Percentiles rank a stretch among this genome's conserved stretches.
These are phyloP conservation scores for Rhizopus sp. DNA, from an alignment of 371 early-diverging fungal genomes.

Conservation along the genomic window DNA sequence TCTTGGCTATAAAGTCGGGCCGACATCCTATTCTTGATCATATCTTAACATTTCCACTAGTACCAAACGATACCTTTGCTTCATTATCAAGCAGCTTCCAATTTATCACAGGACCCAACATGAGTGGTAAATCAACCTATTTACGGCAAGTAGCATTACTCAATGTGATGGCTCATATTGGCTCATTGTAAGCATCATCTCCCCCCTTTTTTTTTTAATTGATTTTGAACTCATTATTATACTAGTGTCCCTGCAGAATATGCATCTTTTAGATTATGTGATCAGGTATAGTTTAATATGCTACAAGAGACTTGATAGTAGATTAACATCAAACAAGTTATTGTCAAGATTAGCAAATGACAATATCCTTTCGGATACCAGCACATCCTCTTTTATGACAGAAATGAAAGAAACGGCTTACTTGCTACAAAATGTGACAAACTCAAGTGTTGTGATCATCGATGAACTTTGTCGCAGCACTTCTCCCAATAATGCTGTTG, in stretches of 20 bases:
- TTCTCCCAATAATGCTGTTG: constrained; percentile 78
- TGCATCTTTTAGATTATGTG: constrained; percentile 78
- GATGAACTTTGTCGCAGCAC: constrained; percentile 98
- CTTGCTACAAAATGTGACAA: constrained; percentile 75
- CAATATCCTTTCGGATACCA: constrained; percentile 59
- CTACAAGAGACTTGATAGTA: neutral
- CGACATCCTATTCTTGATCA: constrained; percentile 83
- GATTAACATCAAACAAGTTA: constrained; percentile 31
- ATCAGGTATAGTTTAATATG: constrained; percentile 45
- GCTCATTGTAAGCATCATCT: constrained; percentile 66
- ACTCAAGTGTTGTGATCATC: constrained; percentile 80
- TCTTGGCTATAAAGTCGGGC: constrained; percentile 77
- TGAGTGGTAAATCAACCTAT: constrained; percentile 97
- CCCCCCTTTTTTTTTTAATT: neutral
- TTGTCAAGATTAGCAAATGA: constrained; percentile 76
- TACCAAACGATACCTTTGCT: constrained; percentile 83
- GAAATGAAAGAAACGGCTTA: constrained; percentile 93
- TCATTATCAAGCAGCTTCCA: constrained; percentile 72
- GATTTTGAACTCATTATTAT: neutral
- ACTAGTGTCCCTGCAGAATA: constrained; percentile 88
- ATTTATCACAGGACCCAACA: constrained; percentile 97
- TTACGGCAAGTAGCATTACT: constrained; percentile 88
- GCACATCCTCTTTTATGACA: constrained; percentile 85
- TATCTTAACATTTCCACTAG: constrained; percentile 47
- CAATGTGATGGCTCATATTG: constrained; percentile 94